These are phyloP conservation scores for Ascochyta viciae-villosae DNA, from an alignment of 2,329 filamentous ascomycete genomes.

Conservation along the genomic window DNA sequence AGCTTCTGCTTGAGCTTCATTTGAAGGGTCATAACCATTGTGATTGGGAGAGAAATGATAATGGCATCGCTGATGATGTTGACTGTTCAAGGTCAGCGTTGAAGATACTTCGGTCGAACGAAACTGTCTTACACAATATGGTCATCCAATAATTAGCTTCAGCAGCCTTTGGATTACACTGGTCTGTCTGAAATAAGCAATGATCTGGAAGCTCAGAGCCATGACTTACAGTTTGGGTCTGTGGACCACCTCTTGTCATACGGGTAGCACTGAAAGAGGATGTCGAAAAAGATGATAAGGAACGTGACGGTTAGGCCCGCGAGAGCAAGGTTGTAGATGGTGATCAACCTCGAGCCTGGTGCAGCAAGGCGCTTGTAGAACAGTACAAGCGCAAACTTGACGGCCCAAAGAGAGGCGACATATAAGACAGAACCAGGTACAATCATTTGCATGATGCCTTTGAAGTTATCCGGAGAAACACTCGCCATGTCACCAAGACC, in stretches of 20 bases:
- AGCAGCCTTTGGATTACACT: constrained; percentile 27
- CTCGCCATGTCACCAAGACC: constrained; percentile 33
- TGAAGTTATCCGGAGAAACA: constrained; percentile 25
- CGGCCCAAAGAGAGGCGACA: constrained; percentile 51
- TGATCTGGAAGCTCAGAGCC: background rate
- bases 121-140: constrained; percentile 23
- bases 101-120: background rate
- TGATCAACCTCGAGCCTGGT: constrained; percentile 45
- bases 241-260: constrained; percentile 38
- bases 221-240: constrained; percentile 25
- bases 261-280: constrained; percentile 51
- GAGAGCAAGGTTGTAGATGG: constrained; percentile 49
- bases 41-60: constrained; percentile 31
- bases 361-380: constrained; percentile 53
- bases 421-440: constrained; percentile 53
- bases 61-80: constrained; percentile 32
- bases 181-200: constrained; percentile 24
- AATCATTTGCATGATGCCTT: constrained; percentile 46
- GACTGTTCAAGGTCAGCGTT: constrained; percentile 13
- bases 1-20: constrained; percentile 35
- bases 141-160: constrained; percentile 34
- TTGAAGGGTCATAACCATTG: constrained; percentile 31
- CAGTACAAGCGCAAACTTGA: constrained; percentile 52
- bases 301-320: constrained; percentile 41
- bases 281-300: constrained; percentile 49